Evolutionary conservation across 129 eudicot genomes (phyloP).

Genomic region (Tagetes patula): DNA sequence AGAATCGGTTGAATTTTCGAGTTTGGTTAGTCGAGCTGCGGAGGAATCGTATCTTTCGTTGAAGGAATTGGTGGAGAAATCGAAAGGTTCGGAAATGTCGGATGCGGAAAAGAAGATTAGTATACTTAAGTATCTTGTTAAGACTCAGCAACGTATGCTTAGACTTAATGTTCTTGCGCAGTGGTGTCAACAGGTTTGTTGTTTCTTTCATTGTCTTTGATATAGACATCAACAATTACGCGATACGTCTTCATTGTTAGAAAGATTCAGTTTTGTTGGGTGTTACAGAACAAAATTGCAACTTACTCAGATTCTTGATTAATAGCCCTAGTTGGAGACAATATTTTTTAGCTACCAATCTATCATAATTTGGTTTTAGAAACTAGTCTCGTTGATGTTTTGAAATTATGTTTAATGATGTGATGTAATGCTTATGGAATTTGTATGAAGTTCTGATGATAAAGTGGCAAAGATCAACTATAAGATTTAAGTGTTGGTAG

Average conservation of each 20-base stretch:
- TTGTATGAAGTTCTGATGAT: not conserved
- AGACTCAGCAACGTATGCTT: conserved; percentile 98
- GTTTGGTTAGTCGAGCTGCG: conserved; percentile 79
- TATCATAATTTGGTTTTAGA: not conserved
- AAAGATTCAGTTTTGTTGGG: not conserved
- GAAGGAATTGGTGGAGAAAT: conserved; percentile 89
- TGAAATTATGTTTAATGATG: not conserved
- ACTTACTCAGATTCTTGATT: too few relatives aligned
- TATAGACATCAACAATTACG: not conserved
- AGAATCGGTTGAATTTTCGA: conserved; percentile 84
- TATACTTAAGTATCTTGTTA: conserved; percentile 74
- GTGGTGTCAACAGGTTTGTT: conserved; percentile 92
- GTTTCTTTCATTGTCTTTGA: not conserved
- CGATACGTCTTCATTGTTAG: not conserved
- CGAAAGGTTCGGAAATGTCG: conserved; percentile 61
- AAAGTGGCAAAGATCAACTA: not conserved
- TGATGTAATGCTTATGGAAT: not conserved
- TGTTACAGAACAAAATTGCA: not conserved
- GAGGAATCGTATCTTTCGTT: conserved; percentile 78
- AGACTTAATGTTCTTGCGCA: conserved; percentile 91
- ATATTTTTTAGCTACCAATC: not conserved
- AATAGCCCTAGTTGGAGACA: conserved; percentile 9
- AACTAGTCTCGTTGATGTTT: not conserved
- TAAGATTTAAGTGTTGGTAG: not conserved
- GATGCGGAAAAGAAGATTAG: conserved; percentile 91